These are phyloP conservation scores for Gypsophila paniculata DNA, from an alignment of 179 eudicot species.

Conservation along the genomic window DNA sequence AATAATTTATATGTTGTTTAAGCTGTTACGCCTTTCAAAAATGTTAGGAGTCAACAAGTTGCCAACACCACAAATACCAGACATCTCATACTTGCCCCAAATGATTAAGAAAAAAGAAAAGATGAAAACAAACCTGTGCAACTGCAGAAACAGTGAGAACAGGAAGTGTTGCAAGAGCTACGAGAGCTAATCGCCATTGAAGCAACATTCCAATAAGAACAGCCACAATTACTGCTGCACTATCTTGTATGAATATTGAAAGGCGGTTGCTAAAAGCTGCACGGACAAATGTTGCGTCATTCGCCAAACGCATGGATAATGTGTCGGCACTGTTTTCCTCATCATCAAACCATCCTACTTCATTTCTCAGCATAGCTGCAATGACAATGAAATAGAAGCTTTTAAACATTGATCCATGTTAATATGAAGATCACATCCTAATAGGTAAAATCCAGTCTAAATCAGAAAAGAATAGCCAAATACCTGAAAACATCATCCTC, in stretches of 20 bases:
- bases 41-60: not conserved
- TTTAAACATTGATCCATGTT: constrained; percentile 6
- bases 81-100: not conserved
- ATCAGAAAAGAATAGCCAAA: constrained; percentile 6
- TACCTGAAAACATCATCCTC: constrained; percentile 99
- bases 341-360: constrained; percentile 99
- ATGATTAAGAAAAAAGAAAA: not conserved
- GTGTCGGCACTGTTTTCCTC: constrained; percentile 97
- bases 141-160: constrained; percentile 79
- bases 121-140: constrained; percentile 70
- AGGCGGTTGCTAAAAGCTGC: constrained; percentile 99
- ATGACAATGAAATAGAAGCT: constrained; percentile 16
- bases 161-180: constrained; percentile 89
- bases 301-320: constrained; percentile 96
- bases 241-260: constrained; percentile 91
- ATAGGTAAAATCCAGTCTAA: not conserved
- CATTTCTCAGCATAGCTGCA: constrained; percentile 94
- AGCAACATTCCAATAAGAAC: constrained; percentile 82
- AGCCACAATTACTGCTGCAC: constrained; percentile 87
- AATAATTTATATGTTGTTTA: not conserved
- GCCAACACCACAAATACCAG: not conserved
- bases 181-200: constrained; percentile 87
- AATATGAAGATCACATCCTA: not conserved
- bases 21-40: not conserved
- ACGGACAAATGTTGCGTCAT: constrained; percentile 99